These are phyloP conservation scores for Przewalskia tangutica DNA, from an alignment of 257 asterid species.

Conservation along the genomic window DNA sequence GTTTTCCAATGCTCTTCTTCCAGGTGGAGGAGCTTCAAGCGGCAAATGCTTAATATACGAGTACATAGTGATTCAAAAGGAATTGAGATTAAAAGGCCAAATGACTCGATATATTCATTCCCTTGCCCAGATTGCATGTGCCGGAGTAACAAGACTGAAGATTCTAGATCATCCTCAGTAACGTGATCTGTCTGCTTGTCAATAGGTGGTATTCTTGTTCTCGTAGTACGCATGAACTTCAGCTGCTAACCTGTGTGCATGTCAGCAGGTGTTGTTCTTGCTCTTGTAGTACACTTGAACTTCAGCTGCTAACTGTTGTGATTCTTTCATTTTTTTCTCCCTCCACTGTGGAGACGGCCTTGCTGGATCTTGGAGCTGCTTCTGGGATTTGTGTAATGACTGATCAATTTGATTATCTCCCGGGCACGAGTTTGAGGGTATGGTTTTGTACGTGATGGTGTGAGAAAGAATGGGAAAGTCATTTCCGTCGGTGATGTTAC, in stretches of 20 bases:
- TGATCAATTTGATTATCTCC: constrained; percentile 12
- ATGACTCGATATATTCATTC: constrained; percentile 71
- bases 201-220: constrained; percentile 7
- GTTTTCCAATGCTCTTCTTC: constrained; percentile 6
- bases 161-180: constrained; percentile 37
- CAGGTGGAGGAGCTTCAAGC: constrained; percentile 94
- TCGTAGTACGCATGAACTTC: constrained; percentile 9
- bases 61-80: constrained; percentile 90
- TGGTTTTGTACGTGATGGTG: constrained; percentile 27
- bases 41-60: constrained; percentile 77
- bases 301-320: constrained; percentile 41
- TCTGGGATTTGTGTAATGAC: constrained; percentile 19
- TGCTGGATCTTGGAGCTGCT: constrained; percentile 17
- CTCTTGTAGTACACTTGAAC: constrained; percentile 12
- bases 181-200: constrained; percentile 20
- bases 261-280: constrained; percentile 4
- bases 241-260: constrained; percentile 41
- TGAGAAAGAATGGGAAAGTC: constrained; percentile 20
- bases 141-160: constrained; percentile 49
- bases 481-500: constrained; percentile 10
- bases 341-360: constrained; percentile 23
- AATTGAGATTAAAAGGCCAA: constrained; percentile 70
- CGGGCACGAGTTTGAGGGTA: constrained; percentile 14
- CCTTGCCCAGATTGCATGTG: constrained; percentile 99
- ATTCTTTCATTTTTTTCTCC: constrained; percentile 60